Evolutionary conservation across 176 grass and related monocot genomes (phyloP), one percentile per base, ranked within the genome.

Genomic region (Oryza glaberrima): DNA sequence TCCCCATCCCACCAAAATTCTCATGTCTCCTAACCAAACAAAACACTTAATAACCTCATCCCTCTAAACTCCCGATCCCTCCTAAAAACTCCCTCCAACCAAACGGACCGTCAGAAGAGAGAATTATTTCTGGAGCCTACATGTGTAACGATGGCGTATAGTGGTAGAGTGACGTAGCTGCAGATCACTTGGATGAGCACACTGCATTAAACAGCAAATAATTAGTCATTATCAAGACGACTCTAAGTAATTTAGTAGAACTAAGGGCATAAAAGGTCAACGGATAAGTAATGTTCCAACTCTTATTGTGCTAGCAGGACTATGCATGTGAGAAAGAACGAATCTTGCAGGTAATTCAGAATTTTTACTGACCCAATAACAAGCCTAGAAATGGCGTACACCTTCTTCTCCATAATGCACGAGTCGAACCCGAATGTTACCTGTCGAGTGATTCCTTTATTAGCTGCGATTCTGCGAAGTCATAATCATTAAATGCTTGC

Each of bases 151-250:
- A 94, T 88, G 75, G 88, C 83, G 41, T 92, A 95, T 47, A 98
- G 69, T 9, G 96, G 96, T 41, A 95, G 75, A 48, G 96, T 98
- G 83, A 90, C 87, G 20, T 98, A 95, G 83, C 96, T 94, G 93
- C 93, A 98, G 36, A 95, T 22, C 20, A 95, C 93, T 81, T 94
- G 56, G 52, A 95, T 92, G 15, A 89, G 25, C 35, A 90, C 58
- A 40, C 93, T 98, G 91, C 44, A 48, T 69, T 77, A 70, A 68
- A 72, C 9, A 66, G 28, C 49, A 89, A 22, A 81, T 0, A 65
- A 56, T 75, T 75, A 44, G 41, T 44, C 25, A 8, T 36, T 32
- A 40, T 86, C n/a, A 75, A 13, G 25, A 66, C 15, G 26, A 20
- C 3, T 20, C 11, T 60, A 23, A 36, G 35, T 36, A 36, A 11